These are phyloP conservation scores for Elongisporangium prolatum DNA, from an alignment of 352 stramenopile species.

Conservation along the genomic window DNA sequence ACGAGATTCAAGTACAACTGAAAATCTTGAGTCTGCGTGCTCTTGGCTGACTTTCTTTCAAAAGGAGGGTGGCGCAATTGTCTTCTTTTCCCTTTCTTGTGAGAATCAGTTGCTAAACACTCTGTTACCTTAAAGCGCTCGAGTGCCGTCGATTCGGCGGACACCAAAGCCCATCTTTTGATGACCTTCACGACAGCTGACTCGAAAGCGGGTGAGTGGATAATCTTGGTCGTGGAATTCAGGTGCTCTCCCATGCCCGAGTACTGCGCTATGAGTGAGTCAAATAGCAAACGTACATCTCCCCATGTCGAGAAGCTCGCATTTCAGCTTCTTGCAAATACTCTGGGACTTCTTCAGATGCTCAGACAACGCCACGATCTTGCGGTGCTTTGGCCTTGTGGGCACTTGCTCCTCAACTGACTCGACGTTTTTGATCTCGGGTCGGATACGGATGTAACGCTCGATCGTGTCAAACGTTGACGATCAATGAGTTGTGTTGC, in stretches of 20 bases:
- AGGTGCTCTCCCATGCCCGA: constrained; percentile 5
- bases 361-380: not conserved
- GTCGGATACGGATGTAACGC: constrained; percentile 1
- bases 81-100: constrained; percentile 1
- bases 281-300: constrained; percentile 6
- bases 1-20: too few relatives aligned
- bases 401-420: constrained; percentile 1
- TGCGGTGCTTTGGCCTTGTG: constrained; percentile 1
- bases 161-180: not conserved
- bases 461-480: constrained; percentile 5
- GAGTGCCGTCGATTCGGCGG: not conserved
- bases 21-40: too few relatives aligned
- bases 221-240: constrained; percentile 4
- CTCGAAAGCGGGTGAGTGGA: constrained; percentile 6
- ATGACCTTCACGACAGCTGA: constrained; percentile 4
- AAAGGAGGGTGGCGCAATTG: not conserved
- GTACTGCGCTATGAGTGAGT: constrained; percentile 3
- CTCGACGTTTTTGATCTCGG: constrained; percentile 5
- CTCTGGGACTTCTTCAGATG: constrained; percentile 5
- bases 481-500: constrained; percentile 3
- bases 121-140: not conserved
- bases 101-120: too few relatives aligned
- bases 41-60: too few relatives aligned
- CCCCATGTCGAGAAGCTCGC: constrained; percentile 5
- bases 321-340: not conserved